phyloP scores from a whole-genome alignment of 495 filamentous ascomycete genomes.

The Neurospora tetraspora region DNA sequence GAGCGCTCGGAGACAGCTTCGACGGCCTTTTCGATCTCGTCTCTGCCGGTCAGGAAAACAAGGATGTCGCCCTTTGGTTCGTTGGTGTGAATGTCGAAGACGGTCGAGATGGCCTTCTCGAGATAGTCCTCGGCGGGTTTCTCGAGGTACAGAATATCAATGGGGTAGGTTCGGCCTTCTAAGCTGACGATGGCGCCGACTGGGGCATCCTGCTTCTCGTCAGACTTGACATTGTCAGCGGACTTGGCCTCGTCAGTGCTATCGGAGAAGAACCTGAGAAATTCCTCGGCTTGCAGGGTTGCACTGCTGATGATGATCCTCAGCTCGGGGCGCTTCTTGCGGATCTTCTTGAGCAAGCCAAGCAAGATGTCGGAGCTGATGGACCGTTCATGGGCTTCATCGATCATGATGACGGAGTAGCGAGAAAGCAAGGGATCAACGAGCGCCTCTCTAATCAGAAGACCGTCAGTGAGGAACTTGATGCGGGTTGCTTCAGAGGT shows the following conservation, averaged over 20 bases:
- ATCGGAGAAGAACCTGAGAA: slow-evolving; percentile 67
- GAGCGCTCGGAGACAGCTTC: slow-evolving; percentile 71
- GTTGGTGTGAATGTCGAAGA: slow-evolving; percentile 87
- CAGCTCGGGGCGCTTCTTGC: slow-evolving; percentile 69
- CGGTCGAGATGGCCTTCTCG: slow-evolving; percentile 74
- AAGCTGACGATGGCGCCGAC: slow-evolving; percentile 74
- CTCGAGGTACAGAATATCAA: slow-evolving; percentile 80
- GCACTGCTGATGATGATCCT: slow-evolving; percentile 90
- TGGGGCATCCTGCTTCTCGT: slow-evolving; percentile 26
- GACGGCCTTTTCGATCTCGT: slow-evolving; percentile 81
- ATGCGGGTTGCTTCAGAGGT: slow-evolving; percentile 83
- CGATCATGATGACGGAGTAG: slow-evolving; percentile 97
- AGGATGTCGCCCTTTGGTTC: slow-evolving; percentile 87
- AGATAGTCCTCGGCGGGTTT: slow-evolving; percentile 79
- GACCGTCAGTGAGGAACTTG: slow-evolving; percentile 94
- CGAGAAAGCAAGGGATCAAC: slow-evolving; percentile 86
- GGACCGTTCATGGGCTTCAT: slow-evolving; percentile 94
- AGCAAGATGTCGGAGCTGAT: slow-evolving; percentile 90
- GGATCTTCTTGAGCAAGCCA: slow-evolving; percentile 90
- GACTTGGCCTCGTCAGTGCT: slow-evolving; percentile 33
- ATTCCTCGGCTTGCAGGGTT: slow-evolving; percentile 85
- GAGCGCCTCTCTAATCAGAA: slow-evolving; percentile 86
- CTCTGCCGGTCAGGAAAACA: slow-evolving; percentile 83
- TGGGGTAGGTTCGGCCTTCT: slow-evolving; percentile 85
- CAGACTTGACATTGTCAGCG: slow-evolving; percentile 31